Base-by-base conservation (phyloP, 768 basidiomycete genomes). In the Tubosaeta sp. region DNA sequence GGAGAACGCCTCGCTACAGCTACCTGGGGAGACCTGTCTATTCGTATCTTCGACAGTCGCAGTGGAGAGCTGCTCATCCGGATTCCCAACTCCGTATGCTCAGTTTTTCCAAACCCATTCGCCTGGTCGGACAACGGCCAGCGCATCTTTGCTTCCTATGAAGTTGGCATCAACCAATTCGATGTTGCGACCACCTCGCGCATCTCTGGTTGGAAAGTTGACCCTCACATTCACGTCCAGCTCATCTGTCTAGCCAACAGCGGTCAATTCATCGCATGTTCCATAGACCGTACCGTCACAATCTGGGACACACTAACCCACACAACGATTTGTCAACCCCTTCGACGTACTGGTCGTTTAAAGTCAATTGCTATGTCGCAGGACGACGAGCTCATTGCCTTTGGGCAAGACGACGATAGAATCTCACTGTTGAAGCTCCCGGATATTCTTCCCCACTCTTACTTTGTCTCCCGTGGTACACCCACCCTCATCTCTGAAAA, bases 51-150 rank as follows among this genome's bases (percentile, higher is more conserved):
- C 22, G 37, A 53, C 31, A n/a, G 42, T 11, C 27, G 25, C 34
- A 57, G 8, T 5, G 55, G 55, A 19, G 46, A 46, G 25, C 33
- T 38, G 10, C 34, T 53, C 44, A 26, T 45, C 25, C 32, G 33
- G 31, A 53, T 57, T 13, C 41, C 48, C 32, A 48, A 46, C 29
- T 31, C 43, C 7, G 43, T 49, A 44, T 12, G 33, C 14, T 29
- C 48, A 5, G 32, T 22, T n/a, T 29, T n/a, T 35, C 33, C 47
- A 7, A 49, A 52, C 10, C 31, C 55, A 3, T 26, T 56, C 9
- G 51, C 38, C 25, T 56, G 55, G 55, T 41, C 55, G 10, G 38
- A 37, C 33, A 31, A 53, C 35, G 47, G 51, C 22, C 52, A 51
- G n/a, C 26, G 38, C 38, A 31, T 56, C 31, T 56, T 53, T 35